phyloP scores from a whole-genome alignment of 1,284 basidiomycete species.

The Cryptococcus wingfieldii region DNA sequence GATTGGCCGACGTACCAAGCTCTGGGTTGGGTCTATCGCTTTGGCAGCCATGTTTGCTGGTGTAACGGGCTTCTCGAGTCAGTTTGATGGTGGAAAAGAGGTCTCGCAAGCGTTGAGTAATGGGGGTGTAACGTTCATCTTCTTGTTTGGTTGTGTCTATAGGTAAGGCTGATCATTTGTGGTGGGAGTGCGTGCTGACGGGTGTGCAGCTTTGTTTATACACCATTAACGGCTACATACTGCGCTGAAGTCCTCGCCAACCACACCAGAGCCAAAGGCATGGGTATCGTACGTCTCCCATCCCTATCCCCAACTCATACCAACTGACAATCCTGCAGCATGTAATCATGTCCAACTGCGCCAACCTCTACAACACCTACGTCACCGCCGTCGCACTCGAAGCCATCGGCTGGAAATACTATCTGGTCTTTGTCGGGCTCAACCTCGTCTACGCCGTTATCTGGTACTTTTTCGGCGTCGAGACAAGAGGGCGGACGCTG shows the following conservation, averaged over 20 bases:
- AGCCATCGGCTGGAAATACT: slow-evolving; percentile 14
- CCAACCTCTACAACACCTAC: slow-evolving; percentile 23
- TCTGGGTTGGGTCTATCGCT: slow-evolving; percentile 23
- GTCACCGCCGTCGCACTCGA: slow-evolving; percentile 17
- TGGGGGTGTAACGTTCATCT: slow-evolving; percentile 22
- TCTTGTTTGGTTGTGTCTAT: slow-evolving; percentile 19
- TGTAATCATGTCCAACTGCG: slow-evolving; percentile 17
- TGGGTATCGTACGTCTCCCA: slow-evolving; percentile 18
- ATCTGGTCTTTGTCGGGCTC: slow-evolving; percentile 17
- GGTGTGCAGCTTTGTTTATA: slow-evolving; percentile 20
- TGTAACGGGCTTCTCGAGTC: slow-evolving; percentile 21
- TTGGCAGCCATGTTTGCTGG: slow-evolving; percentile 19
- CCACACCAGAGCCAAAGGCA: slow-evolving; percentile 28
- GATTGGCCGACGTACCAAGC: slow-evolving; percentile 22
- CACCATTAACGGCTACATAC: slow-evolving; percentile 28
- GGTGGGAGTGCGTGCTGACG: no score
- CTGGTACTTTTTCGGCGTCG: slow-evolving; percentile 17
- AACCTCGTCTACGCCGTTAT: slow-evolving; percentile 18
- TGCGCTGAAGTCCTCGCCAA: slow-evolving; percentile 23
- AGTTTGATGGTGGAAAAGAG: slow-evolving; percentile 6
- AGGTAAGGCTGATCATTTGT: not conserved
- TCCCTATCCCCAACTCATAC: no score
- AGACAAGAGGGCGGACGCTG: slow-evolving; percentile 18
- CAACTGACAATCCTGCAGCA: slow-evolving; percentile 5
- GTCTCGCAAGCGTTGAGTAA: slow-evolving; percentile 11